phyloP scores from a whole-genome alignment of 1,284 basidiomycete genomes.

The Microbotryomycetes sp. region DNA sequence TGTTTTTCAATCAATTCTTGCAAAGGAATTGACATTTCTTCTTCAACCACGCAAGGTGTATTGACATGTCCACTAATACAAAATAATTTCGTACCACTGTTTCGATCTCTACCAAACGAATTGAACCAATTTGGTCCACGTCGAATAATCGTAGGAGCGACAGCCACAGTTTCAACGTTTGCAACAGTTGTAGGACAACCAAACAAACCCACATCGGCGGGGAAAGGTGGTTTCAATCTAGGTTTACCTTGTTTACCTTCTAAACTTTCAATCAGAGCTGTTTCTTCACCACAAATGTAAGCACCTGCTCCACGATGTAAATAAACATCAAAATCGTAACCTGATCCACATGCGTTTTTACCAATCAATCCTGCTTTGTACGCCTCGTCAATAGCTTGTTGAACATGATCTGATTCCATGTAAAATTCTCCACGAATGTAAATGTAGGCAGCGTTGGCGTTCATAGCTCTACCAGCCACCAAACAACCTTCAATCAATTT shows the following conservation, averaged over 20 bases:
- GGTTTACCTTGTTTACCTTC: slow-evolving; percentile 98
- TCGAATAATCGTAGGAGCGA: slow-evolving; percentile 92
- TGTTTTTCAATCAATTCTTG: slow-evolving; percentile 93
- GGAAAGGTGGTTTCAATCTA: slow-evolving; percentile 97
- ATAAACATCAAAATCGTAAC: slow-evolving; percentile 94
- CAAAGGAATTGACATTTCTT: slow-evolving; percentile 97
- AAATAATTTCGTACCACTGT: slow-evolving; percentile 92
- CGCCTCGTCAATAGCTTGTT: slow-evolving; percentile 91
- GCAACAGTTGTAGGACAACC: slow-evolving; percentile 96
- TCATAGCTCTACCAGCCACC: slow-evolving; percentile 96
- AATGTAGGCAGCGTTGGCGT: slow-evolving; percentile 95
- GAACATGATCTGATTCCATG: slow-evolving; percentile 87
- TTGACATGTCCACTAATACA: slow-evolving; percentile 97
- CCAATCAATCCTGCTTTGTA: slow-evolving; percentile 89
- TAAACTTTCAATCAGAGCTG: slow-evolving; percentile 90
- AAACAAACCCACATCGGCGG: slow-evolving; percentile 93
- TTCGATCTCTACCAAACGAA: slow-evolving; percentile 82
- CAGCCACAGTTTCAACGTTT: slow-evolving; percentile 96
- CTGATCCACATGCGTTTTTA: slow-evolving; percentile 84
- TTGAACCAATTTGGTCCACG: slow-evolving; percentile 91
- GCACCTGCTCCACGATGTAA: slow-evolving; percentile 95
- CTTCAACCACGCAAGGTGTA: slow-evolving; percentile 95
- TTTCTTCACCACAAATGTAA: slow-evolving; percentile 98
- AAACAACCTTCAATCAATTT: slow-evolving; percentile 97
- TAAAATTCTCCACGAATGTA: slow-evolving; percentile 98